A percentile compares a stretch with the other conserved stretches of the same genome.
Conservation (phyloP, 225 moss, liverwort and hornwort genomes). For the Marchantia paleacea region DNA sequence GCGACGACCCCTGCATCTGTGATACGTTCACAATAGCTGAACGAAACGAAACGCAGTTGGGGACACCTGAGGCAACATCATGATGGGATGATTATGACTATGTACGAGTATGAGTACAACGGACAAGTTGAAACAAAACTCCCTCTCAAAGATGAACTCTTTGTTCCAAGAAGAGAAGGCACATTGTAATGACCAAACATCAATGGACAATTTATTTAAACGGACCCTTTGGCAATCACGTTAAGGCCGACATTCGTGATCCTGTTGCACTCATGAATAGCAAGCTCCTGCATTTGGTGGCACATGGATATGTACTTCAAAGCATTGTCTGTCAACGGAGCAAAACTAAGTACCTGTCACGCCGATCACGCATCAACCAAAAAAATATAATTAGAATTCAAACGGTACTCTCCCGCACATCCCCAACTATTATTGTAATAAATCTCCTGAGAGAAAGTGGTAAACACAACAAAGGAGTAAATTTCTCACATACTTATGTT, state of each 20-base stretch:
- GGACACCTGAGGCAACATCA: conserved; percentile 34
- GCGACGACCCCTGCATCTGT: conserved; percentile 65
- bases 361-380: conserved; percentile 6
- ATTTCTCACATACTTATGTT: too few species aligned
- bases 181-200: background rate
- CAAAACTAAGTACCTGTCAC: conserved; percentile 50
- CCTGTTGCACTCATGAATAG: conserved; percentile 64
- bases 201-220: background rate
- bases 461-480: background rate
- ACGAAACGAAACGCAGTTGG: conserved; percentile 52
- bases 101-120: background rate
- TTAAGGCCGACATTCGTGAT: conserved; percentile 55
- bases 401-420: background rate
- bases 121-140: background rate
- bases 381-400: background rate
- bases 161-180: background rate
- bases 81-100: background rate
- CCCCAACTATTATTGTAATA: background rate
- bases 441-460: background rate
- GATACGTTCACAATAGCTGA: conserved; percentile 61
- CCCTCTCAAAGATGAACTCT: background rate
- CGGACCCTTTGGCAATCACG: conserved; percentile 46
- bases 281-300: conserved; percentile 63
- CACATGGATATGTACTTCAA: conserved; percentile 53
- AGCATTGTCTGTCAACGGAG: conserved; percentile 53